Evolutionary conservation across 116 monocot species (phyloP), one percentile per base, ranked within the genome.

Genomic region (Dioscorea cayenensis): DNA sequence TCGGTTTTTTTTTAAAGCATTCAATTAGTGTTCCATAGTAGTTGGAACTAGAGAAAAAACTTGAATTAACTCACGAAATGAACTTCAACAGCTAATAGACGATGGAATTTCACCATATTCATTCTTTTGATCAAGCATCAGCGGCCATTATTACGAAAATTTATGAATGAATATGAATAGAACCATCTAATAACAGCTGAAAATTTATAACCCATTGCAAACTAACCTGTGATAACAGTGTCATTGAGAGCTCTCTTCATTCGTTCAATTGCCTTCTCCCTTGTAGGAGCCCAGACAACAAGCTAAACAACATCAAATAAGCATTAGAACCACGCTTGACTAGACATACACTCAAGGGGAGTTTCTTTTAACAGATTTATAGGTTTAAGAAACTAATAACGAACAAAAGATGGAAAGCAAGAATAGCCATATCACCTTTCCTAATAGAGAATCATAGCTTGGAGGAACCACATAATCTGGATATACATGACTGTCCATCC

Each of bases 401-500:
- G 29, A 28, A 83, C 5, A 50, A 71, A 36, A 59, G 20, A 32
- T 32, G 63, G 20, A 14, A 73, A 65, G 60, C 49, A 77, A 29
- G 20, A 36, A 60, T 8, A 71, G 51, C 20, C 35, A 69, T 17
- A 20, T 38, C 36, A 92, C 95, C 92, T 95, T 95, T 79, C 90
- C 95, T 61, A 95, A 77, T 27, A 95, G 79, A 17, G 95, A 95
- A 76, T 95, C 95, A 69, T 95, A 95, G 75, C 90, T 95, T 19
- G 95, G 95, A 48, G 95, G 95, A 74, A 95, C 95, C 36, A 95
- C 95, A 75, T 95, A 95, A 49, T 86, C 92, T 61, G 89, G 92
- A 87, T 95, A 95, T 75, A 95, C 76, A 76, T 95, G 95, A 79
- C 95, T 95, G 61, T 95, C 95, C 95, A 95, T 95, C 75, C 95